Evolutionary conservation across 352 stramenopile genomes (phyloP).

Genomic region (Pythium monospermum): DNA sequence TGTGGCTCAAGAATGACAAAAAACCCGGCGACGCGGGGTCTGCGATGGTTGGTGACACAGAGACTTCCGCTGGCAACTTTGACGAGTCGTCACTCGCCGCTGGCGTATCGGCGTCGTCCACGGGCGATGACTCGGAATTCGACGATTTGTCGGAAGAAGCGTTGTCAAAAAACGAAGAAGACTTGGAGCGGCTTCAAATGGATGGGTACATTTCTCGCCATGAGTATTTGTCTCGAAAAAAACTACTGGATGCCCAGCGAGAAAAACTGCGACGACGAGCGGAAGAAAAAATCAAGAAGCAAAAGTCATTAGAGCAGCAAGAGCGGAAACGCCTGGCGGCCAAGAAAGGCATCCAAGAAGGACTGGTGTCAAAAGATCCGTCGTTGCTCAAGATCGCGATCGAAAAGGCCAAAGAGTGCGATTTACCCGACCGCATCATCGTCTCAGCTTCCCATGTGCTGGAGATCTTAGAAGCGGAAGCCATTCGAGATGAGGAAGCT

Average conservation of each 20-base stretch:
- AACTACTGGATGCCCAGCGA: constrained; percentile 61
- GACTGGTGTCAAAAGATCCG: constrained; percentile 55
- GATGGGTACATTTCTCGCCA: constrained; percentile 72
- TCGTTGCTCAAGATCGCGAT: constrained; percentile 45
- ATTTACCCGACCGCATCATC: constrained; percentile 51
- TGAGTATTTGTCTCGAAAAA: constrained; percentile 74
- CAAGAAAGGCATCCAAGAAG: constrained; percentile 70
- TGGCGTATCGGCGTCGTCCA: constrained; percentile 16
- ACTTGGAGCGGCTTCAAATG: constrained; percentile 56
- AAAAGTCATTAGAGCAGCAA: constrained; percentile 57
- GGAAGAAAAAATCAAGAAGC: constrained; percentile 62
- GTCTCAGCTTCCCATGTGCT: constrained; percentile 71
- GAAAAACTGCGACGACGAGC: constrained; percentile 48
- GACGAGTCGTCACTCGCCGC: constrained; percentile 36
- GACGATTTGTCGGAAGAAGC: constrained; percentile 67
- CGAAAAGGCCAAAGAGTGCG: constrained; percentile 71
- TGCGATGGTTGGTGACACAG: constrained; percentile 9
- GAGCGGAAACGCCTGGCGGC: constrained; percentile 47
- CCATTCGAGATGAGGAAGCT: constrained; percentile 55
- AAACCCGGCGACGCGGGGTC: constrained; percentile 28
- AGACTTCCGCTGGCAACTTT: constrained; percentile 19
- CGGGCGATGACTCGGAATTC: constrained; percentile 54
- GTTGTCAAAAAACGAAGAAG: constrained; percentile 63
- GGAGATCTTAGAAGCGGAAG: constrained; percentile 71
- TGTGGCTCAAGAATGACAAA: constrained; percentile 52